Evolutionary conservation across 768 basidiomycete species (phyloP).

Genomic region (Russula lepida): DNA sequence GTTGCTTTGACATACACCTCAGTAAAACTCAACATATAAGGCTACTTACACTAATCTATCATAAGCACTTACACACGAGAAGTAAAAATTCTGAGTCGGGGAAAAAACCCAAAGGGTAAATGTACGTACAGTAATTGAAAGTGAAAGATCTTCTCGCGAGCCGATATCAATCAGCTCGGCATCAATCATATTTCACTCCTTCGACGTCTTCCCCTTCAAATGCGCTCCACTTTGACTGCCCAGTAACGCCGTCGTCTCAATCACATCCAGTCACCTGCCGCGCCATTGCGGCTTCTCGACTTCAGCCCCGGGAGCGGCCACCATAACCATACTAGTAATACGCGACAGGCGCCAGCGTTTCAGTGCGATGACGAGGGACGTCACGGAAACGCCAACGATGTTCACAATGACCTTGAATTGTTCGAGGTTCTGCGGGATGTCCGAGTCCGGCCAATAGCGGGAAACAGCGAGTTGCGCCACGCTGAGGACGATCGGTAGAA

Average conservation of each 20-base stretch:
- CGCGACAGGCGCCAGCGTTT: slow-evolving; percentile 7
- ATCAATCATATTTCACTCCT: slow-evolving; percentile 1
- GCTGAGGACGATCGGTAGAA: slow-evolving; percentile 15
- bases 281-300: no score
- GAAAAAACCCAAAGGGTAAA: background rate
- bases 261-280: background rate
- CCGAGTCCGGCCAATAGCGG: slow-evolving; percentile 12
- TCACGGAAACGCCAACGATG: slow-evolving; percentile 1
- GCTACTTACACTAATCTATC: background rate
- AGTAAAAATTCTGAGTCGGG: background rate
- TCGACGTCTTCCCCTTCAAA: background rate
- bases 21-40: no score
- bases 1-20: no score
- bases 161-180: slow-evolving; percentile 8
- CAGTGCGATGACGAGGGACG: slow-evolving; percentile 9
- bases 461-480: slow-evolving; percentile 12
- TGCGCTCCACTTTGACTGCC: background rate
- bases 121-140: slow-evolving; percentile 2
- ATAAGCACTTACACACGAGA: background rate
- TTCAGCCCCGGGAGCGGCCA: background rate
- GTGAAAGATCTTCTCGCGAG: background rate
- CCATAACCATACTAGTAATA: background rate
- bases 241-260: slow-evolving; percentile 9
- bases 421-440: slow-evolving; percentile 11
- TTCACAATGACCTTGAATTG: slow-evolving; percentile 17